A percentile compares a stretch with the other conserved stretches of the same genome.
phyloP scores from a whole-genome alignment of 208 protist genomes.

The Wallacemonas collosoma region DNA sequence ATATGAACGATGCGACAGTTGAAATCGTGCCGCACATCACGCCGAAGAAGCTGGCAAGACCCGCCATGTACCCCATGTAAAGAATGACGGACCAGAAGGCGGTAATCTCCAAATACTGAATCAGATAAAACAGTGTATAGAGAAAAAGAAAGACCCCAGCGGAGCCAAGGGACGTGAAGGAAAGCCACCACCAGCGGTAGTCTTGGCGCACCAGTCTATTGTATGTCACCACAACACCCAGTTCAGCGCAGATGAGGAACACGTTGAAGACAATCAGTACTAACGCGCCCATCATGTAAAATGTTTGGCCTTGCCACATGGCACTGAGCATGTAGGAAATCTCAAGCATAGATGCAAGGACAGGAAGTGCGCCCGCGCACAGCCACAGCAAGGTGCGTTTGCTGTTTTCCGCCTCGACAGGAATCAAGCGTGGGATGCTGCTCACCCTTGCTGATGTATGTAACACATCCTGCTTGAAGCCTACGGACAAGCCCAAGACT shows the following conservation, averaged over 20 bases:
- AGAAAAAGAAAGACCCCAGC: constrained; percentile 92
- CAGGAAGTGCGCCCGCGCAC: constrained; percentile 91
- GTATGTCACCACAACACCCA: constrained; percentile 97
- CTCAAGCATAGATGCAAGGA: constrained; percentile 98
- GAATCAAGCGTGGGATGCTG: constrained; percentile 95
- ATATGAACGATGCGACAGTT: constrained; percentile 64
- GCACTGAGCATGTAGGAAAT: constrained; percentile 95
- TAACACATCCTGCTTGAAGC: constrained; percentile 75
- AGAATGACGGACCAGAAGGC: constrained; percentile 54
- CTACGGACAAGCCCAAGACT: constrained; percentile 90
- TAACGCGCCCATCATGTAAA: constrained; percentile 97
- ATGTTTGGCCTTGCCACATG: constrained; percentile 92
- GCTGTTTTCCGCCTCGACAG: constrained; percentile 40
- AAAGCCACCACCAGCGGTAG: constrained; percentile 98
- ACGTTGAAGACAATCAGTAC: constrained; percentile 94
- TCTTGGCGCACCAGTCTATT: constrained; percentile 94
- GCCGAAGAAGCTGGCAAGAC: constrained; percentile 56
- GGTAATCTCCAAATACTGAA: constrained; percentile 72
- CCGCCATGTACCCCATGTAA: constrained; percentile 77
- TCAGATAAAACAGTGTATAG: constrained; percentile 94
- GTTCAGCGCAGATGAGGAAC: constrained; percentile 93
- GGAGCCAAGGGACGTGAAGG: constrained; percentile 81
- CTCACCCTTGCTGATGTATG: constrained; percentile 85
- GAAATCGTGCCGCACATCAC: constrained; percentile 74
- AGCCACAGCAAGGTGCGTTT: constrained; percentile 15